Conservation (phyloP, 2,329 filamentous ascomycete species). For the Chaetomium globosum region DNA sequence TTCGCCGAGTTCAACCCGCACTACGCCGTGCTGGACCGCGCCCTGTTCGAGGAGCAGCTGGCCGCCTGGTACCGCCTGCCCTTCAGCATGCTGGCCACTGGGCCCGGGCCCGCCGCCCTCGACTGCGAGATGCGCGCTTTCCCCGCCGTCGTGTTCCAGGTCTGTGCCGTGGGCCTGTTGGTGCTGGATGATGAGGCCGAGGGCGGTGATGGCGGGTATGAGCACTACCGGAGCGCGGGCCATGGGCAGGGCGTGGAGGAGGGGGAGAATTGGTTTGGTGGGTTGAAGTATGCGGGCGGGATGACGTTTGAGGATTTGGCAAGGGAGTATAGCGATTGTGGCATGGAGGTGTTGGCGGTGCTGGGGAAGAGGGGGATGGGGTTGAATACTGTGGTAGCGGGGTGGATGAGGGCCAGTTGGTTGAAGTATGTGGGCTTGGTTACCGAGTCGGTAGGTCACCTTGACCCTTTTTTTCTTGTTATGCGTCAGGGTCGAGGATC, state of each 20-base stretch:
- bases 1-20: constrained; percentile 63
- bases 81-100: constrained; percentile 48
- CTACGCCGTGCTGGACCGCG: constrained; percentile 59
- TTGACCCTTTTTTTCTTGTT: background rate
- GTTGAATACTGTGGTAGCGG: constrained; percentile 59
- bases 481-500: background rate
- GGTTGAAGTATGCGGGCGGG: constrained; percentile 60
- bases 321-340: constrained; percentile 62
- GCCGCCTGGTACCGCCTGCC: constrained; percentile 58
- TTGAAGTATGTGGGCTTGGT: constrained; percentile 63
- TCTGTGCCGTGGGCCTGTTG: constrained; percentile 58
- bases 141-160: constrained; percentile 62
- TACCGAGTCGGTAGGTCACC: constrained; percentile 54
- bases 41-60: constrained; percentile 55
- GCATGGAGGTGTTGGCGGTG: constrained; percentile 55
- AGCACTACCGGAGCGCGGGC: background rate
- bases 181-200: constrained; percentile 48
- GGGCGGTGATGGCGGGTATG: background rate
- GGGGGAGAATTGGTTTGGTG: constrained; percentile 47
- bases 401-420: constrained; percentile 59
- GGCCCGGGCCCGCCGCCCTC: constrained; percentile 1
- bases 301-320: constrained; percentile 65
- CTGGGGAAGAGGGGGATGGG: constrained; percentile 61
- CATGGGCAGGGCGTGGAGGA: background rate
- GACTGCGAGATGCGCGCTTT: constrained; percentile 54